Conservation (phyloP, 176 grass and related monocot genomes). For the Rhipidocladum racemiflorum region DNA sequence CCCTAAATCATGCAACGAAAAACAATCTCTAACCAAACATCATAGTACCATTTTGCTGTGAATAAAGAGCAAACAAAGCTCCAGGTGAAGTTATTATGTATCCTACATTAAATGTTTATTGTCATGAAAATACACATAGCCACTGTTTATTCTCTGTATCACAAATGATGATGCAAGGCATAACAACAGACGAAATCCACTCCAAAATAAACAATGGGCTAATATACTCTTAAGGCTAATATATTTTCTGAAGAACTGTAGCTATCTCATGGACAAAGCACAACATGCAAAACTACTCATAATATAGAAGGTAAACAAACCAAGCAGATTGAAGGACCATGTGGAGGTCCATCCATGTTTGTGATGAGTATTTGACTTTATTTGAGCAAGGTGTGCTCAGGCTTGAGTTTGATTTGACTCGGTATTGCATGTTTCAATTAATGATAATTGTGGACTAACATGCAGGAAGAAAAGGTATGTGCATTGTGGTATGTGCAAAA, state of each 20-base stretch:
- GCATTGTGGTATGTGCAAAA: too few relatives aligned
- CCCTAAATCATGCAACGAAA: background rate
- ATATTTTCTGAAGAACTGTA: background rate
- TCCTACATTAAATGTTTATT: constrained; percentile 29
- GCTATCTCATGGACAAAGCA: background rate
- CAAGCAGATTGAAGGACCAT: background rate
- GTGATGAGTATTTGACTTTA: too few relatives aligned
- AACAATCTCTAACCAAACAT: background rate
- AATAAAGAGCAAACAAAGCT: constrained; percentile 1
- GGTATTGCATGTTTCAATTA: too few relatives aligned
- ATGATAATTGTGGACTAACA: too few relatives aligned
- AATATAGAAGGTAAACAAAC: constrained; percentile 40
- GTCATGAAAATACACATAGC: too few relatives aligned
- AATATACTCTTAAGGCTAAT: constrained; percentile 13
- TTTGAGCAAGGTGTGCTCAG: too few relatives aligned
- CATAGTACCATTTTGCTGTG: background rate
- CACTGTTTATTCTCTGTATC: constrained; percentile 8
- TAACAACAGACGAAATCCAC: constrained; percentile 21
- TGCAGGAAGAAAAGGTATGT: too few relatives aligned
- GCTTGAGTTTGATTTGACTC: too few relatives aligned
- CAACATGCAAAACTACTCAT: constrained; percentile 28
- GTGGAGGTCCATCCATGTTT: too few relatives aligned
- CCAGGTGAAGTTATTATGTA: background rate
- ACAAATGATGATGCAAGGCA: constrained; percentile 20
- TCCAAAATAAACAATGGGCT: constrained; percentile 22